These are phyloP conservation scores for Paraphaeosphaeria sporulosa DNA, from an alignment of 2,329 filamentous ascomycete genomes.

Conservation along the genomic window DNA sequence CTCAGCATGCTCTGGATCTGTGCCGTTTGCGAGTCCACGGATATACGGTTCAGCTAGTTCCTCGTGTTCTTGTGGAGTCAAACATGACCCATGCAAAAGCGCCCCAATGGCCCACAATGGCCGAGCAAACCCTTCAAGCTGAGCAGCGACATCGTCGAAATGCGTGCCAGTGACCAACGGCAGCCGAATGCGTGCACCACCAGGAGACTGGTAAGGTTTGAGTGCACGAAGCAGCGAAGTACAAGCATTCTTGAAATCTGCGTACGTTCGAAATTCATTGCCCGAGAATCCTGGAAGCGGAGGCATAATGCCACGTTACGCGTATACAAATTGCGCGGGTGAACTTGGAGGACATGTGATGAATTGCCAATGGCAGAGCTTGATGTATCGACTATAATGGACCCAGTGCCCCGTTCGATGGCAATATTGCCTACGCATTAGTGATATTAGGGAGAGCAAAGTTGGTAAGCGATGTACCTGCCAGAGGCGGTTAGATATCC, in stretches of 20 bases:
- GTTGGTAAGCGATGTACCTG: not conserved
- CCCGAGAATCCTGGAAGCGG: slow-evolving; percentile 38
- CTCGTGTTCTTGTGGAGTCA: slow-evolving; percentile 23
- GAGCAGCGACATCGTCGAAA: slow-evolving; percentile 46
- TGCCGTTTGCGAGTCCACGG: slow-evolving; percentile 44
- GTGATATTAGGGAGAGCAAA: not conserved
- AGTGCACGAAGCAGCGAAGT: slow-evolving; percentile 34
- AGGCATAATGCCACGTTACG: slow-evolving; percentile 29
- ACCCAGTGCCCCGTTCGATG: not conserved
- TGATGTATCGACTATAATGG: not conserved
- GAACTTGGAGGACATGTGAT: not conserved
- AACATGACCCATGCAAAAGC: slow-evolving; percentile 30
- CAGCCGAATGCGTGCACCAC: slow-evolving; percentile 42
- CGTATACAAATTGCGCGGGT: not conserved
- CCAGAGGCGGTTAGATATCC: not conserved
- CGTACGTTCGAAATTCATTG: slow-evolving; percentile 33
- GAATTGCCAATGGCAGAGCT: not conserved
- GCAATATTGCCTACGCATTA: not conserved
- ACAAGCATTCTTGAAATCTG: slow-evolving; percentile 36
- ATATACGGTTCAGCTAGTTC: slow-evolving; percentile 38
- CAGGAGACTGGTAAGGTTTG: slow-evolving; percentile 38
- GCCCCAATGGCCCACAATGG: slow-evolving; percentile 44
- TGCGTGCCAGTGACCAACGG: slow-evolving; percentile 43
- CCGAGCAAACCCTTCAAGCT: slow-evolving; percentile 45
- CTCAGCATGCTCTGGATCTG: slow-evolving; percentile 42